These are phyloP conservation scores for Biscutella auriculata DNA, from an alignment of 441 rosid species.

Conservation along the genomic window DNA sequence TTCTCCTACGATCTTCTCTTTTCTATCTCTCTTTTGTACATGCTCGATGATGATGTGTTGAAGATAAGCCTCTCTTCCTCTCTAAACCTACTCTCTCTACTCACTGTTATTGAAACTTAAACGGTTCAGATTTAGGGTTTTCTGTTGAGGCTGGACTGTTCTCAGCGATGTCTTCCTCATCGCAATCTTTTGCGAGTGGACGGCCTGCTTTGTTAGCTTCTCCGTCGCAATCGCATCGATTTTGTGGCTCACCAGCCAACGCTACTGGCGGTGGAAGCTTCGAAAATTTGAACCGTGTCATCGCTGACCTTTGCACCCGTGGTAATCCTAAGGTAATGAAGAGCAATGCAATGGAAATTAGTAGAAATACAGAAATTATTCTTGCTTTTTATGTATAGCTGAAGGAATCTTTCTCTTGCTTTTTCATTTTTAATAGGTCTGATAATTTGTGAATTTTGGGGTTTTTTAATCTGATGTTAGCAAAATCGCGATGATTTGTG, in stretches of 20 bases:
- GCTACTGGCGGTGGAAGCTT: slow-evolving; percentile 52
- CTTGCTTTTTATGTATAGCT: neutral
- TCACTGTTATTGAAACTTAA: slow-evolving; percentile 5
- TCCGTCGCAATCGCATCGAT: slow-evolving; percentile 65
- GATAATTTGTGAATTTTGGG: neutral
- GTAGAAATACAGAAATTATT: neutral
- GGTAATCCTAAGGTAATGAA: slow-evolving; percentile 69
- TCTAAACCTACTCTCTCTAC: slow-evolving; percentile 18
- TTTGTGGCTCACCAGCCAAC: slow-evolving; percentile 40
- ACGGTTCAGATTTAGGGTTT: slow-evolving; percentile 30
- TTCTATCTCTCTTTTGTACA: slow-evolving; percentile 7
- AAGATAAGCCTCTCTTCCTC: slow-evolving; percentile 16
- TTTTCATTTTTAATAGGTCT: neutral
- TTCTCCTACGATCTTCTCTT: slow-evolving; percentile 14
- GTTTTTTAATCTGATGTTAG: neutral
- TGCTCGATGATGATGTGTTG: slow-evolving; percentile 15
- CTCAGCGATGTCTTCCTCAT: slow-evolving; percentile 45
- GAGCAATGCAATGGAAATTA: neutral
- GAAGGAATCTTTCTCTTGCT: neutral
- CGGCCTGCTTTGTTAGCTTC: slow-evolving; percentile 41
- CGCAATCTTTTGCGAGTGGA: slow-evolving; percentile 49
- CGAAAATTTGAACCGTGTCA: slow-evolving; percentile 71
- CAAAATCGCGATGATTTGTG: slow-evolving; percentile 1
- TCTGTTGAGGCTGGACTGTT: slow-evolving; percentile 4
- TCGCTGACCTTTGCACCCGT: slow-evolving; percentile 74